A percentile compares a stretch with the other conserved stretches of the same genome.
These are phyloP conservation scores for Rhododendron mucronatum DNA, from an alignment of 148 eudicot genomes.

Conservation along the genomic window DNA sequence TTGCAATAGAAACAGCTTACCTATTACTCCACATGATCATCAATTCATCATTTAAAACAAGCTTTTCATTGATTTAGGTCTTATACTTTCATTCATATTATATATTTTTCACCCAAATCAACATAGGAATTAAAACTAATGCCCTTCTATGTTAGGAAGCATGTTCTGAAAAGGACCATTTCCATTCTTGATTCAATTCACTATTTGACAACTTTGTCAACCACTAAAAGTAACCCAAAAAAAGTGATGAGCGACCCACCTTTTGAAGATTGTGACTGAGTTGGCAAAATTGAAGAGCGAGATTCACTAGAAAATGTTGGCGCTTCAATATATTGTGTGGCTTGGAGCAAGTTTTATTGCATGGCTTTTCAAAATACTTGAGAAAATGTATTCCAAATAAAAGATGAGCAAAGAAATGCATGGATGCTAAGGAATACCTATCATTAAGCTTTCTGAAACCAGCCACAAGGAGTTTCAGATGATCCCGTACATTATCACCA, in stretches of 20 bases:
- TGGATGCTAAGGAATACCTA: conserved; percentile 37
- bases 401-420: neutral
- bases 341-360: neutral
- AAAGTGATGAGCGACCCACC: neutral
- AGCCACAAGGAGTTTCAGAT: conserved; percentile 42
- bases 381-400: neutral
- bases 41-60: neutral
- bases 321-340: neutral
- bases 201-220: too few species aligned
- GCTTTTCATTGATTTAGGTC: neutral
- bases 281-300: neutral
- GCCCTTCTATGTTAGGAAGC: neutral
- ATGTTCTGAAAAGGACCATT: neutral
- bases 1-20: neutral
- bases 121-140: neutral
- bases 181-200: too few species aligned
- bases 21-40: neutral
- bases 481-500: conserved; percentile 24
- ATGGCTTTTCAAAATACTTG: neutral
- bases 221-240: neutral
- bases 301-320: neutral
- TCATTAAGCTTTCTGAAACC: conserved; percentile 38
- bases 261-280: neutral
- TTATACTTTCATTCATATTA: neutral
- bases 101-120: neutral